A percentile compares a stretch with the other conserved stretches of the same genome.
These are phyloP conservation scores for Entophlyctis luteolus DNA, from an alignment of 192 early-diverging fungal genomes.

Conservation along the genomic window DNA sequence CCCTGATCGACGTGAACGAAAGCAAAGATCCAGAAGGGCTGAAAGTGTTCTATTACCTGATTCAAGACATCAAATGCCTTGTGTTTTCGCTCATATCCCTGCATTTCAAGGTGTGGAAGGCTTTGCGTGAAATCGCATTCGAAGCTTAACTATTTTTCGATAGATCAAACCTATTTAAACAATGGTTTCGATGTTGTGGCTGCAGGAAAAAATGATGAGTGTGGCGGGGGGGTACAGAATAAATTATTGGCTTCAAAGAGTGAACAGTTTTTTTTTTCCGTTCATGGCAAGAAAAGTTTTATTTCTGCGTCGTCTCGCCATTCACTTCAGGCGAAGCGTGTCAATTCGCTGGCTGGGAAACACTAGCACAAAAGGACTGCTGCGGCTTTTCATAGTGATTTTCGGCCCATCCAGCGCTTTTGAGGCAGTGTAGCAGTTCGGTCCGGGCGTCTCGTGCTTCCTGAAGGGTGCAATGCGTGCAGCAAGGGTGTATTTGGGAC, in stretches of 20 bases:
- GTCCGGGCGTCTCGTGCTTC: slow-evolving; percentile 35
- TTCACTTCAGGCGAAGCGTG: slow-evolving; percentile 40
- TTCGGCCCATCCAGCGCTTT: slow-evolving; percentile 11
- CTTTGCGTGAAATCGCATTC: too few species aligned
- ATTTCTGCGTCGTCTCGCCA: too few species aligned
- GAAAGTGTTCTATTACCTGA: slow-evolving; percentile 89
- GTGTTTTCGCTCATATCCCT: slow-evolving; percentile 91
- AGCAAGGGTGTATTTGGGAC: slow-evolving; percentile 44
- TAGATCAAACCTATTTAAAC: slow-evolving; percentile 19
- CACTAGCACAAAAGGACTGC: slow-evolving; percentile 46
- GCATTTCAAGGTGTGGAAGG: slow-evolving; percentile 92
- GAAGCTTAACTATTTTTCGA: too few species aligned
- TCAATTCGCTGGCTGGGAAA: slow-evolving; percentile 47
- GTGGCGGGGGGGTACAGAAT: too few species aligned
- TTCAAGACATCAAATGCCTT: slow-evolving; percentile 97
- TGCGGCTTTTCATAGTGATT: slow-evolving; percentile 46
- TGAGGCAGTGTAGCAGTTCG: slow-evolving; percentile 39
- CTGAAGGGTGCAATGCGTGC: slow-evolving; percentile 24
- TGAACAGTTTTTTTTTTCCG: too few species aligned
- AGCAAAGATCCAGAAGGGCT: slow-evolving; percentile 92
- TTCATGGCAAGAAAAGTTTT: too few species aligned
- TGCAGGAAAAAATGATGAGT: too few species aligned
- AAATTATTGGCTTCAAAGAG: too few species aligned
- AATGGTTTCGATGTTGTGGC: too few species aligned
- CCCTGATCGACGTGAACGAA: slow-evolving; percentile 82